Base-by-base conservation (phyloP, 164 flowering plant genomes). In the Tetrastigma voinierianum region DNA sequence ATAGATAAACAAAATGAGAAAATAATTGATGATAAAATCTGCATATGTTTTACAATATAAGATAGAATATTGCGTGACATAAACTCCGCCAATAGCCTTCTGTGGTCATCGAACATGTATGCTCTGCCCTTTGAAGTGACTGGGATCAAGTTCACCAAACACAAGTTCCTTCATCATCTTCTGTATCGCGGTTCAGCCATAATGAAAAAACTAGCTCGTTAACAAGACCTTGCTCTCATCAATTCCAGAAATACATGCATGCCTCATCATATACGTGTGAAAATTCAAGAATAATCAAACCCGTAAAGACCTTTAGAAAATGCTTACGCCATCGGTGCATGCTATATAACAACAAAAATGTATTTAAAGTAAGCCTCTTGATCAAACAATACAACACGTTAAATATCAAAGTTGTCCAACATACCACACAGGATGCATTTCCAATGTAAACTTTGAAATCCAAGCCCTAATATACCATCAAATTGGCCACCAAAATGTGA, bases 1-100 rank as follows among this genome's bases (percentile, higher is more conserved):
- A 68, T 13, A 19, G 3, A 12, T 21, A 2, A 57, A 51, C 9
- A 49, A 10, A 46, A n/a, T 49, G 51, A 32, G 61, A 65, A 63
- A 12, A 46, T 20, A 32, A 32, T 32, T 32, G 7, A 32, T 32
- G 40, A 32, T 32, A 32, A 32, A 32, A 32, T 32, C 40, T 3
- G 40, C n/a, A 32, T 32, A 32, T 32, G 40, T 32, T 32, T 32
- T 32, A 32, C 40, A 32, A 4, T 32, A 32, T 32, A 46, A 14
- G 46, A 19, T n/a, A 24, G 46, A n/a, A 11, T n/a, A 7, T 56
- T 19, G 0, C 24, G 46, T 15, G 62, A 46, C 1, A 45, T 56
- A 19, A 59, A 82, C 86, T n/a, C 86, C 78, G 83, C 86, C 86
- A 82, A 62, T 82, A 82, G 44, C 86, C 86, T 80, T 82, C 69